phyloP scores from a whole-genome alignment of 345 rosid genomes.

The Pseudoturritis turrita region DNA sequence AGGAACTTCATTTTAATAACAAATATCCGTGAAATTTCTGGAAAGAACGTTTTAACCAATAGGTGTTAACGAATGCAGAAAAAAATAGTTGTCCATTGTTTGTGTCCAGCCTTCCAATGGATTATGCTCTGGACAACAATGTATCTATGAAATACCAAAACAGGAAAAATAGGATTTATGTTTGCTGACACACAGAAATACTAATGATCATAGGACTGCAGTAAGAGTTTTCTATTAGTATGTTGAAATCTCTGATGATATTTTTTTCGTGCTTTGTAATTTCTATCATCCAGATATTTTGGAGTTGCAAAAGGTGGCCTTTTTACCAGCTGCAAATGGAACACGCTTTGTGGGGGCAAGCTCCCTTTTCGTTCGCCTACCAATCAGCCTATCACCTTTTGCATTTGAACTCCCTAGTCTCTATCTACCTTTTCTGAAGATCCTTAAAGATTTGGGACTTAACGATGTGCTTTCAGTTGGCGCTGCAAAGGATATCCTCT shows the following conservation, averaged over 20 bases:
- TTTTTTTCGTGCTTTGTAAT: constrained; percentile 3
- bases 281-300: constrained; percentile 47
- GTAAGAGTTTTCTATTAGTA: not conserved
- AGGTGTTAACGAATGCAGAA: not conserved
- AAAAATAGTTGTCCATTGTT: not conserved
- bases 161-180: not conserved
- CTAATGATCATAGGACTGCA: not conserved
- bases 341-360: constrained; percentile 75
- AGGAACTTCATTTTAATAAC: not conserved
- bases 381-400: constrained; percentile 83
- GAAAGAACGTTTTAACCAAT: not conserved
- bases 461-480: constrained; percentile 65
- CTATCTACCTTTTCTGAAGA: constrained; percentile 71
- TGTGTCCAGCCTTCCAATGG: constrained; percentile 7
- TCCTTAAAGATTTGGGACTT: constrained; percentile 86
- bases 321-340: constrained; percentile 92
- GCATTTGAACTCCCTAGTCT: constrained; percentile 82
- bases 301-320: constrained; percentile 72
- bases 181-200: not conserved
- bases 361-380: constrained; percentile 71
- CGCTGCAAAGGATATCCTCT: constrained; percentile 70
- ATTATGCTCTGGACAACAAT: not conserved
- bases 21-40: constrained; percentile 5
- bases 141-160: not conserved
- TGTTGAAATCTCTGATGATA: not conserved